Evolutionary conservation across 192 early-diverging fungal genomes (phyloP).

Genomic region (Coemansia sp.): DNA sequence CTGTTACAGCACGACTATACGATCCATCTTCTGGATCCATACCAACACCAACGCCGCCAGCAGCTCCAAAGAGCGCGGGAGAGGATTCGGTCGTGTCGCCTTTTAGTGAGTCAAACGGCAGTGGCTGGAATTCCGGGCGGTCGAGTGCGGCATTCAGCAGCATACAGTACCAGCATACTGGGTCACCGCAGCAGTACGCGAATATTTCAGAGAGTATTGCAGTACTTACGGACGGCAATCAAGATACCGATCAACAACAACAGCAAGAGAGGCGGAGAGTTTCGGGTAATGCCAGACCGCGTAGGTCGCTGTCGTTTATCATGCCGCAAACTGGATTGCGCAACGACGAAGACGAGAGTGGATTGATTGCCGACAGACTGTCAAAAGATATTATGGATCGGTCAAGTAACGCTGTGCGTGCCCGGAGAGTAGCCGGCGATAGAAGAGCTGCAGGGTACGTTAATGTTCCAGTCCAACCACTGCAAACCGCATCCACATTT

Average conservation of each 20-base stretch:
- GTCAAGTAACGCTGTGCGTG: conserved; percentile 31
- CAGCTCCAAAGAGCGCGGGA: background rate
- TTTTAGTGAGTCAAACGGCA: background rate
- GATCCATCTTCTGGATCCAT: conserved; percentile 17
- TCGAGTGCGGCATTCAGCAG: conserved; percentile 33
- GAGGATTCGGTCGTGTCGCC: conserved; percentile 7
- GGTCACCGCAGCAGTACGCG: background rate
- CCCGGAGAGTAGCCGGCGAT: conserved; percentile 25
- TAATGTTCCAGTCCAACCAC: background rate
- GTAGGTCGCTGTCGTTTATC: conserved; percentile 45
- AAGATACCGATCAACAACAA: background rate
- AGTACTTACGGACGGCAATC: background rate
- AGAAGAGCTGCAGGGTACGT: conserved; percentile 11
- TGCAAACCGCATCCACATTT: background rate
- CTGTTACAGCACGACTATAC: conserved; percentile 44
- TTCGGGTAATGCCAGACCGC: conserved; percentile 1
- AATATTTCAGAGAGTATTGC: background rate
- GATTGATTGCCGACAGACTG: conserved; percentile 4
- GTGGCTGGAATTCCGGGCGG: conserved; percentile 17
- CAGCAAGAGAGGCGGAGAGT: conserved; percentile 1
- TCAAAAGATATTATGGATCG: conserved; percentile 20
- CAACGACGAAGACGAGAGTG: background rate
- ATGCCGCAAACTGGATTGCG: background rate
- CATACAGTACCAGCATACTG: conserved; percentile 46
- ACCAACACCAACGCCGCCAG: conserved; percentile 5